Base-by-base conservation (phyloP, 768 basidiomycete genomes). In the Amylocystis lapponica region DNA sequence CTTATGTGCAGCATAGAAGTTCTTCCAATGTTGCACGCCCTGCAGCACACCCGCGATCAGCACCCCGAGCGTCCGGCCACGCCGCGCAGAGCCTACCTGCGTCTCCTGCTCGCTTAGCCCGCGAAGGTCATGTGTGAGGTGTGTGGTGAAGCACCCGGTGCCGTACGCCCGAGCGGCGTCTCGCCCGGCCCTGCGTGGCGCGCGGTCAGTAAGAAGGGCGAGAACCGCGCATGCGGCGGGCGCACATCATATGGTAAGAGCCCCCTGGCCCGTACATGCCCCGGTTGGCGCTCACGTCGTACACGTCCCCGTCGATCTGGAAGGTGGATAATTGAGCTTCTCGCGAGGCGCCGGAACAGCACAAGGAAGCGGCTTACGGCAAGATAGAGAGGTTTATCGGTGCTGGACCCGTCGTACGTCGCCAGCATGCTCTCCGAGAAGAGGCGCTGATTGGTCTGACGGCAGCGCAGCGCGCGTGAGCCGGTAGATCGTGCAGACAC, bases 161-260 rank as follows among this genome's bases (percentile, higher is more conserved):
- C 78, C 89, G 63, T 91, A 98, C 0, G 93, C 86, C 52, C 94
- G 72, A 21, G 89, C 86, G n/a, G 89, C 91, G 62, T 97, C 93
- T 40, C 75, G 64, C 11, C 94, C 93, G 50, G 89, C 82, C 65
- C 87, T 76, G 51, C 27, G 48, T n/a, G 44, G 45, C 44, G 37
- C 34, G 34, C 49, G 49, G 42, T 55, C 34, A 40, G 51, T 54
- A 43, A 48, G 33, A 38, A 41, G 38, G 36, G 19, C 42, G 3
- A 27, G 22, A 29, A 38, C 19, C 3, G 3, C 9, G 36, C 36
- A 26, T 10, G 34, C 7, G 9, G 29, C 25, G 25, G 30, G 41
- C 39, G 10, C 17, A 41, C 85, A 86, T 72, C 57, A 78, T 69
- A 53, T 81, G 72, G 65, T 91, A 91, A 31, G 86, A 76, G 29